Percentiles rank a stretch among this genome's conserved stretches.
phyloP scores from a whole-genome alignment of 176 grass and related monocot species.

The Alloteropsis semialata region DNA sequence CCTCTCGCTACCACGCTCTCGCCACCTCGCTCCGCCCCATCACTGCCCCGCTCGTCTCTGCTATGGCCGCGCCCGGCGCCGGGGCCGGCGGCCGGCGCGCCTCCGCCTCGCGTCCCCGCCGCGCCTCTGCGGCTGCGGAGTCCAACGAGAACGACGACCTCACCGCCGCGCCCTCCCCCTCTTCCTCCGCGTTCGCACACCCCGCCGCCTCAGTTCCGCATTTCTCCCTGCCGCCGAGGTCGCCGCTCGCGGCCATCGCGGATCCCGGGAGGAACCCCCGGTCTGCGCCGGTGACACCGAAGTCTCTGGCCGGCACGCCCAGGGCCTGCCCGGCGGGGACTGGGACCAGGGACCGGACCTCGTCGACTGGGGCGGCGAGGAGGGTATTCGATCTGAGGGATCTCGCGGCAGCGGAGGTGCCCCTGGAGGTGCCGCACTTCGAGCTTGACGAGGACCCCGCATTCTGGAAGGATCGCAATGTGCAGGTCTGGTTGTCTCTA shows the following conservation, averaged over 20 bases:
- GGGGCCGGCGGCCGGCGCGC: constrained; percentile 22
- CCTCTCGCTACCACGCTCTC: constrained; percentile 21
- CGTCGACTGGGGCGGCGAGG: constrained; percentile 40
- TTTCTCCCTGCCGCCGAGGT: constrained; percentile 51
- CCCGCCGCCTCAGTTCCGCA: background rate
- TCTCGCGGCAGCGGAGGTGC: constrained; percentile 38
- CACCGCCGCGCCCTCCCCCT: constrained; percentile 15
- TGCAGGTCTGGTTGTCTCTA: constrained; percentile 52
- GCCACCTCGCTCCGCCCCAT: background rate
- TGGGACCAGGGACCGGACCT: constrained; percentile 48
- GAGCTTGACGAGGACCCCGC: constrained; percentile 86
- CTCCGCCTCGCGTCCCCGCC: constrained; percentile 17
- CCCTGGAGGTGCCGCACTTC: constrained; percentile 59
- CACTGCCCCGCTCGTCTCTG: constrained; percentile 9
- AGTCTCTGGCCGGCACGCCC: constrained; percentile 46
- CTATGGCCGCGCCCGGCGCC: constrained; percentile 37
- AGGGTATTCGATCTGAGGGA: constrained; percentile 42
- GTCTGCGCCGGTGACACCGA: constrained; percentile 66
- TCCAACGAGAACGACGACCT: constrained; percentile 66
- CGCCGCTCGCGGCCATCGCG: constrained; percentile 73
- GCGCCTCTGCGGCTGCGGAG: constrained; percentile 25
- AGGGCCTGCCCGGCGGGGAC: constrained; percentile 31
- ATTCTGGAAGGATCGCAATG: constrained; percentile 93
- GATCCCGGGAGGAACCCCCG: constrained; percentile 53
- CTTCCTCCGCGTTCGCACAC: background rate